phyloP scores from a whole-genome alignment of 768 basidiomycete genomes.

The Termitomyces sp. region DNA sequence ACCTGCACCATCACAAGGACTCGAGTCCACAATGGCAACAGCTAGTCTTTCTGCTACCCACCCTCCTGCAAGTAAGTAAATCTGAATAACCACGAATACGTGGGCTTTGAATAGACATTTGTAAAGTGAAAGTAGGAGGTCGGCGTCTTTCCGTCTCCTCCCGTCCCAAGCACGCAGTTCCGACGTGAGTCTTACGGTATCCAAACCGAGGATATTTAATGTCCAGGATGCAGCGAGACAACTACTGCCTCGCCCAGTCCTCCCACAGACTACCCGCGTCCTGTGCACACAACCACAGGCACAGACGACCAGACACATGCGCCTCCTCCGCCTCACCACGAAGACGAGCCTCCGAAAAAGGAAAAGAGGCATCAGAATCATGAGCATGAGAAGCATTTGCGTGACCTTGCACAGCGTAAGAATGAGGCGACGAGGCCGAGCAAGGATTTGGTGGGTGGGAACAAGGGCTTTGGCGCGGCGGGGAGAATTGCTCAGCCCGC shows the following conservation, averaged over 20 bases:
- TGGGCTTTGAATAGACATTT: not conserved
- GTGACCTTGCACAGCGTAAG: slow-evolving; percentile 41
- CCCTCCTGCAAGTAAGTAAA: slow-evolving; percentile 41
- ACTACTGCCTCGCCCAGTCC: slow-evolving; percentile 9
- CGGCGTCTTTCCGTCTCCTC: slow-evolving; percentile 43
- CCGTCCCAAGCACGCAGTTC: slow-evolving; percentile 29
- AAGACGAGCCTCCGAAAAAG: slow-evolving; percentile 41
- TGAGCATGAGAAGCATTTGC: slow-evolving; percentile 39
- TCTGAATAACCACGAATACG: not conserved
- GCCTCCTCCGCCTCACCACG: slow-evolving; percentile 28
- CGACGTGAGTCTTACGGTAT: slow-evolving; percentile 23
- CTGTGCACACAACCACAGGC: slow-evolving; percentile 27
- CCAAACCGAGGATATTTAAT: not conserved
- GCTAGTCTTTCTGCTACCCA: slow-evolving; percentile 30
- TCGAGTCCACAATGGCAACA: slow-evolving; percentile 19
- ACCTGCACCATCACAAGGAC: not conserved
- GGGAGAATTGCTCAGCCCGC: slow-evolving; percentile 57
- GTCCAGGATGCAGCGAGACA: slow-evolving; percentile 10
- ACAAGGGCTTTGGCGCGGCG: slow-evolving; percentile 34
- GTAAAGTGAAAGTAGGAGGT: slow-evolving; percentile 43
- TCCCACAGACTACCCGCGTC: slow-evolving; percentile 46
- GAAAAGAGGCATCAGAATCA: slow-evolving; percentile 39
- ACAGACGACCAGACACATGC: slow-evolving; percentile 24
- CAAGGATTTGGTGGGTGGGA: slow-evolving; percentile 27
- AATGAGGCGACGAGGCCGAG: slow-evolving; percentile 44